Percentiles rank a stretch among this genome's conserved stretches.
Evolutionary conservation across 805 yeast genomes (phyloP).

Genomic region (Geotrichum ghanense): DNA sequence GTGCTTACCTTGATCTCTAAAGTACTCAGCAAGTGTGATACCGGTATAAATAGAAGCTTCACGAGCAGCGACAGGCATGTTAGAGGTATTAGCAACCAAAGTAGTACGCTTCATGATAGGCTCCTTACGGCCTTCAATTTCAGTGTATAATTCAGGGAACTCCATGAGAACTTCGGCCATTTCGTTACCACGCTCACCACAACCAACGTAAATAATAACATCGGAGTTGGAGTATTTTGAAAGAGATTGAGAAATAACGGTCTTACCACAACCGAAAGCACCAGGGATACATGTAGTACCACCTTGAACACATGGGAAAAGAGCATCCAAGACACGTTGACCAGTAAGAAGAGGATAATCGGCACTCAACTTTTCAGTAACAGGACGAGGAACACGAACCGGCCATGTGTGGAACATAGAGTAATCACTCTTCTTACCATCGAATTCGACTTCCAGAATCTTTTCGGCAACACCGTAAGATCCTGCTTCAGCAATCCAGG

Average conservation of each 20-base stretch:
- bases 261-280: slow-evolving; percentile 99
- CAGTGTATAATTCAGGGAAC: slow-evolving; percentile 95
- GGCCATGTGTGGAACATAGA: slow-evolving; percentile 99
- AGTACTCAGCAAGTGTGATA: slow-evolving; percentile 95
- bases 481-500: slow-evolving; percentile 81
- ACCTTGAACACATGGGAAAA: slow-evolving; percentile 99
- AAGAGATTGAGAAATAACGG: slow-evolving; percentile 94
- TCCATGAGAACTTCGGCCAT: slow-evolving; percentile 99
- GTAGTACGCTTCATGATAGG: slow-evolving; percentile 99
- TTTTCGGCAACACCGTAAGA: slow-evolving; percentile 85
- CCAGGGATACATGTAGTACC: slow-evolving; percentile 99
- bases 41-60: slow-evolving; percentile 99
- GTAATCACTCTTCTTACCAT: slow-evolving; percentile 69
- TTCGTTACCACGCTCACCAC: slow-evolving; percentile 97
- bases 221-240: slow-evolving; percentile 97
- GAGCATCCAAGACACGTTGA: slow-evolving; percentile 95
- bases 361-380: slow-evolving; percentile 85
- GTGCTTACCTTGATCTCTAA: slow-evolving; percentile 99
- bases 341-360: slow-evolving; percentile 95
- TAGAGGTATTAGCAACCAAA: slow-evolving; percentile 95
- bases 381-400: slow-evolving; percentile 98
- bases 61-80: slow-evolving; percentile 99
- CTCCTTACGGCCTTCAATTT: slow-evolving; percentile 84
- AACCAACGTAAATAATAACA: slow-evolving; percentile 88
- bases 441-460: slow-evolving; percentile 87